phyloP scores from a whole-genome alignment of 139 green algal genomes.

The Picochlorum sp. region DNA sequence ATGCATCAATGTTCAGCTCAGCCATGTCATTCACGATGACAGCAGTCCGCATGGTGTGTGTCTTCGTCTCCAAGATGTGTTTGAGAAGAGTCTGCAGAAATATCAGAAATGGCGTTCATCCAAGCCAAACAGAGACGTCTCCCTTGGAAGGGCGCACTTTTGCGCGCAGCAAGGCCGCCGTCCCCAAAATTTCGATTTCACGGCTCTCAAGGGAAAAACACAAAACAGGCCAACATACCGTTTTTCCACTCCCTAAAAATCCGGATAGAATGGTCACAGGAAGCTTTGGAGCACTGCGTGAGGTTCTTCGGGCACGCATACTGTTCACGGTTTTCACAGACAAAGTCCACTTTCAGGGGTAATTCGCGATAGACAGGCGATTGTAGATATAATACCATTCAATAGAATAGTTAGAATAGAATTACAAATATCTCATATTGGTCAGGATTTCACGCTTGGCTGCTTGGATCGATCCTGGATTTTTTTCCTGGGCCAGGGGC shows the following conservation, averaged over 20 bases:
- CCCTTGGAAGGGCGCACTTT: neutral
- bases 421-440: neutral
- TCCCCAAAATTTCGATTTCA: slow-evolving; percentile 1
- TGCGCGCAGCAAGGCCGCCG: neutral
- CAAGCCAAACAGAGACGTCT: no score
- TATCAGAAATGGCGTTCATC: neutral
- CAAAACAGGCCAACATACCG: slow-evolving; percentile 13
- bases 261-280: slow-evolving; percentile 62
- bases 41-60: slow-evolving; percentile 26
- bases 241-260: slow-evolving; percentile 75
- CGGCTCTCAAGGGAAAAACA: neutral
- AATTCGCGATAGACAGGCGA: no score
- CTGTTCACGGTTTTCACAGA: no score
- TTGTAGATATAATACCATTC: no score
- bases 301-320: no score
- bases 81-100: slow-evolving; percentile 49
- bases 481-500: no score
- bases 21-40: slow-evolving; percentile 82
- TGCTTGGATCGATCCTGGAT: no score
- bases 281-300: slow-evolving; percentile 13
- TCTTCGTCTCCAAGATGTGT: slow-evolving; percentile 49
- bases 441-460: neutral
- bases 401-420: no score
- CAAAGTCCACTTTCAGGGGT: no score
- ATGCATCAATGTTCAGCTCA: slow-evolving; percentile 69